These are phyloP conservation scores for Coemansia furcata DNA, from an alignment of 192 early-diverging fungal species.

Conservation along the genomic window DNA sequence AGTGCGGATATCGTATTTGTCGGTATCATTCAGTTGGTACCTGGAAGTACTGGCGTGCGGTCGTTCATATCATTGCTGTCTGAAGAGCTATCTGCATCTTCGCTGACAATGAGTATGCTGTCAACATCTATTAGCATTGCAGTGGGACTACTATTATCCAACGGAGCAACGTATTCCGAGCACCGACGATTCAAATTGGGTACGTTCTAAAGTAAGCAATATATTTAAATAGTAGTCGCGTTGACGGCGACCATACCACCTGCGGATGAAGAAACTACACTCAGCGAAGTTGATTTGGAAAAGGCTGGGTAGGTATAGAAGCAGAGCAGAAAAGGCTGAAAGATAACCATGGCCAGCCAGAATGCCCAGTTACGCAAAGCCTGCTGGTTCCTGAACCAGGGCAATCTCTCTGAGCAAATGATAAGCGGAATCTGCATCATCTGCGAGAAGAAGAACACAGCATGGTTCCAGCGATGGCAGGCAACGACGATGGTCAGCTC, in stretches of 20 bases:
- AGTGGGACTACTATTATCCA: slow-evolving; percentile 28
- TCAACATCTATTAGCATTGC: slow-evolving; percentile 33
- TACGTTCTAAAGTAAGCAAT: slow-evolving; percentile 5
- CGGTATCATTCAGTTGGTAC: slow-evolving; percentile 77
- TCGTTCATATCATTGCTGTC: slow-evolving; percentile 58
- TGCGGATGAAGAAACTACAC: not conserved
- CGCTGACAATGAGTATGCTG: slow-evolving; percentile 38
- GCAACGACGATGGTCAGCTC: slow-evolving; percentile 44
- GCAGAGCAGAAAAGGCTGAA: slow-evolving; percentile 77
- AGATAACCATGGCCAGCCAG: slow-evolving; percentile 89
- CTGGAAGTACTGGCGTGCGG: slow-evolving; percentile 69
- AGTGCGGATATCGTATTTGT: slow-evolving; percentile 67
- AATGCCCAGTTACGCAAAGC: slow-evolving; percentile 80
- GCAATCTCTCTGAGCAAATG: slow-evolving; percentile 56
- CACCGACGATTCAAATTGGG: slow-evolving; percentile 25
- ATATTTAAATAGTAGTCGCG: not conserved
- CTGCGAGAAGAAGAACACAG: slow-evolving; percentile 49
- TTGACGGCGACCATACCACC: not conserved
- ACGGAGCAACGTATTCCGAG: slow-evolving; percentile 32
- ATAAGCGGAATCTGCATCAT: slow-evolving; percentile 86
- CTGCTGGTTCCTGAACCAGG: slow-evolving; percentile 59
- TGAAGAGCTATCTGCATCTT: slow-evolving; percentile 39
- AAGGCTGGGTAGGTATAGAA: slow-evolving; percentile 59
- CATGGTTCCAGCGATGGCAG: slow-evolving; percentile 46
- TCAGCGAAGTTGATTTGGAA: slow-evolving; percentile 1